Evolutionary conservation across 2,329 filamentous ascomycete species (phyloP).

Genomic region (Stenocarpella maydis): DNA sequence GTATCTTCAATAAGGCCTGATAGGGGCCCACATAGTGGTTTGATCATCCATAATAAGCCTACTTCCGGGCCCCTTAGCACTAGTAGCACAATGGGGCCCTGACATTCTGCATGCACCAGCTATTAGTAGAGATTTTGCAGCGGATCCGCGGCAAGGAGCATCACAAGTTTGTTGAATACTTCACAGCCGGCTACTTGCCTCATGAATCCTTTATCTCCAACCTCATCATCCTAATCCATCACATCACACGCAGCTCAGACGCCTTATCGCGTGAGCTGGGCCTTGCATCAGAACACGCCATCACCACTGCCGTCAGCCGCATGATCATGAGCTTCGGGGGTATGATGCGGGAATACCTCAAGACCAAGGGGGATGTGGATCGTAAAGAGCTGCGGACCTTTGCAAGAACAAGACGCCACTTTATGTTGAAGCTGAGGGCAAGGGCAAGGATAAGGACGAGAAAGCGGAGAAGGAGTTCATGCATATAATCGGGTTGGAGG

Average conservation of each 20-base stretch:
- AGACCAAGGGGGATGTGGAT: background rate
- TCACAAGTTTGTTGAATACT: constrained; percentile 13
- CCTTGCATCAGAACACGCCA: background rate
- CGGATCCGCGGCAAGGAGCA: constrained; percentile 6
- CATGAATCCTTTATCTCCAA: constrained; percentile 10
- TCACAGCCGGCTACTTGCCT: constrained; percentile 2
- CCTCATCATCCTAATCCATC: background rate
- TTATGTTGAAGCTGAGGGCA: background rate
- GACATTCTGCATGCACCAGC: constrained; percentile 3
- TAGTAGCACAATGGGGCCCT: no score
- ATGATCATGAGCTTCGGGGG: constrained; percentile 17
- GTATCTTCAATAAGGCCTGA: no score
- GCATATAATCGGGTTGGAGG: background rate
- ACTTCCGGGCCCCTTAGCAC: no score
- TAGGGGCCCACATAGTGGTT: no score
- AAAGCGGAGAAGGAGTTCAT: background rate
- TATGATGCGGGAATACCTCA: background rate
- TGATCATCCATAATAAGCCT: no score
- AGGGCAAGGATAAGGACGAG: background rate
- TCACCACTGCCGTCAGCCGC: background rate
- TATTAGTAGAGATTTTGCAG: constrained; percentile 6
- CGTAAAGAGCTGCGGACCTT: background rate
- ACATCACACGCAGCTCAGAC: constrained; percentile 2
- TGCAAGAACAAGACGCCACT: constrained; percentile 18
- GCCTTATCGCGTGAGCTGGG: background rate